phyloP scores from a whole-genome alignment of 257 asterid genomes.

The Ehretia macrophylla region DNA sequence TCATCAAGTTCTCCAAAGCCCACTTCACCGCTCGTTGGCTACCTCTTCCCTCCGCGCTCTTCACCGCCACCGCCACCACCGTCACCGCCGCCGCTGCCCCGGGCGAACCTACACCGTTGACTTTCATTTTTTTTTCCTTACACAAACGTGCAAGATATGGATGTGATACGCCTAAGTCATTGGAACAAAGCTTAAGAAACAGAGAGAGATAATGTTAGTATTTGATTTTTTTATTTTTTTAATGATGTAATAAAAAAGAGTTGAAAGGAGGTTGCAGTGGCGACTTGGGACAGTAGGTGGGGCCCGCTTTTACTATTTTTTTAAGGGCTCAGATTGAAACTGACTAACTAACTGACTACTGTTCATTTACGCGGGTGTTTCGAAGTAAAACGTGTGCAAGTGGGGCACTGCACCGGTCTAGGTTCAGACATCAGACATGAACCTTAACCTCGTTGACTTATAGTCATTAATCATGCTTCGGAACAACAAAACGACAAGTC shows the following conservation, averaged over 20 bases:
- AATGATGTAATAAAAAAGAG: too few species aligned
- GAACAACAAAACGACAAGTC: too few species aligned
- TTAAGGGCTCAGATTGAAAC: background rate
- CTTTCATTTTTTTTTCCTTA: conserved; percentile 5
- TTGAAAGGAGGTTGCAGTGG: background rate
- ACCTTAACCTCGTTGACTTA: too few species aligned
- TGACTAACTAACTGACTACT: background rate
- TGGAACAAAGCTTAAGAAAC: background rate
- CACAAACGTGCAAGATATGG: background rate
- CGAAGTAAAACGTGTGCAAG: too few species aligned
- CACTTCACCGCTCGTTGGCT: conserved; percentile 76
- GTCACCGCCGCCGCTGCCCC: conserved; percentile 9
- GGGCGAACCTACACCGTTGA: conserved; percentile 10
- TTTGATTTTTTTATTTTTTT: too few species aligned
- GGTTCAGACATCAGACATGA: too few species aligned
- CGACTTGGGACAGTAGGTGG: background rate
- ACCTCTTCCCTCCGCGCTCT: conserved; percentile 66
- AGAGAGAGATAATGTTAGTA: background rate
- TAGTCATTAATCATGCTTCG: too few species aligned
- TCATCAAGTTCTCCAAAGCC: conserved; percentile 66
- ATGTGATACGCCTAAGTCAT: background rate
- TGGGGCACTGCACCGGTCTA: too few species aligned
- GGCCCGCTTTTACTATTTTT: background rate
- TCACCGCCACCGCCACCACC: conserved; percentile 73
- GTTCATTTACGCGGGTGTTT: background rate